These are phyloP conservation scores for Adansonia gregorii DNA, from an alignment of 441 rosid species.

Conservation along the genomic window DNA sequence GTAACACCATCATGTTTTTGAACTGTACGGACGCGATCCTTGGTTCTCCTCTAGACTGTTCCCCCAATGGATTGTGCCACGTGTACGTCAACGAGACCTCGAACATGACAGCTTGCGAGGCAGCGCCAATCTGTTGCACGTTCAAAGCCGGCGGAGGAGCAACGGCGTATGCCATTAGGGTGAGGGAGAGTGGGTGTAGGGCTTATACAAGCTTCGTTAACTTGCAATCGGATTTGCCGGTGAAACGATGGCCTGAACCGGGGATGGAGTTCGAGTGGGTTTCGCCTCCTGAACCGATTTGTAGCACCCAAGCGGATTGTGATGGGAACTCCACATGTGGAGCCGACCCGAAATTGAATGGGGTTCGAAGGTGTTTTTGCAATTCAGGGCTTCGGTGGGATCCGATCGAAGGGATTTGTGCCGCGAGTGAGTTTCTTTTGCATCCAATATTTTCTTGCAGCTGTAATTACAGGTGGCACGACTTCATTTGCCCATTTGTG, in stretches of 20 bases:
- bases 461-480: not conserved
- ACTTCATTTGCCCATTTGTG: not conserved
- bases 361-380: constrained; percentile 48
- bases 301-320: constrained; percentile 46
- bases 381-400: constrained; percentile 45
- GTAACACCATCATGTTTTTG: constrained; percentile 53
- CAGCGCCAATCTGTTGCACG: constrained; percentile 44
- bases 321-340: constrained; percentile 45
- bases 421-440: constrained; percentile 28
- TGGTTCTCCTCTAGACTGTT: constrained; percentile 48
- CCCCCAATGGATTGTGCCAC: constrained; percentile 50
- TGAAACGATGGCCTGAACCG: constrained; percentile 51
- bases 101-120: constrained; percentile 27
- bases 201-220: constrained; percentile 62
- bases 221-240: constrained; percentile 39
- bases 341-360: constrained; percentile 28
- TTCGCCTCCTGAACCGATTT: constrained; percentile 47
- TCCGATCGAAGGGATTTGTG: constrained; percentile 48
- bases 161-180: constrained; percentile 48
- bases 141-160: constrained; percentile 48
- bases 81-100: constrained; percentile 35
- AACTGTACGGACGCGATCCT: constrained; percentile 47
- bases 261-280: constrained; percentile 61
- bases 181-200: constrained; percentile 44
- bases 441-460: not conserved